Percentiles rank a stretch among this genome's conserved stretches.
Evolutionary conservation across 2,329 filamentous ascomycete species (phyloP).

Genomic region (Colletotrichum destructivum): DNA sequence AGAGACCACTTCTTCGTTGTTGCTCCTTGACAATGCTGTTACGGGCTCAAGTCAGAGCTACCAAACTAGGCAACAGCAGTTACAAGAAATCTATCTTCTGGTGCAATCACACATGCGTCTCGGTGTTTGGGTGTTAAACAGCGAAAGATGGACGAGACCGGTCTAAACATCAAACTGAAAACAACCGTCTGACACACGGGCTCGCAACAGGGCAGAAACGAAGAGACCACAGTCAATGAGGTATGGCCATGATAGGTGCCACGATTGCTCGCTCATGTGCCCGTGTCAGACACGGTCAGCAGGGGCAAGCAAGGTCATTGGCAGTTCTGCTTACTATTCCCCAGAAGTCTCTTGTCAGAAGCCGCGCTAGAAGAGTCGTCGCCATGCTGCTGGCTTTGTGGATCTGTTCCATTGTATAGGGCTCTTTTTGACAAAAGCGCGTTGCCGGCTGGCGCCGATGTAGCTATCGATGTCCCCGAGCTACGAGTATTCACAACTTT

Average conservation of each 20-base stretch:
- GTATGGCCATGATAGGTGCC: constrained; percentile 33
- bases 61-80: background rate
- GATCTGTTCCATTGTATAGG: constrained; percentile 7
- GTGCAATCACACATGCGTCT: background rate
- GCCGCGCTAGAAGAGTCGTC: background rate
- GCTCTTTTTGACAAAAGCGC: background rate
- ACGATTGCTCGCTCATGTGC: constrained; percentile 26
- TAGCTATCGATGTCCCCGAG: constrained; percentile 6
- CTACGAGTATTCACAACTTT: background rate
- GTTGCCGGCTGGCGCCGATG: constrained; percentile 1
- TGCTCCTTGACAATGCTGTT: background rate
- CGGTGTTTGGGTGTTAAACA: background rate
- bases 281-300: constrained; percentile 37
- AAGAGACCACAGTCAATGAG: constrained; percentile 12
- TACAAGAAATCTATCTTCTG: background rate
- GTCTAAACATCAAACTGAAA: background rate
- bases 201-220: background rate
- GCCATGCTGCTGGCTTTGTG: background rate
- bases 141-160: too few species aligned
- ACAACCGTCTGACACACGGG: constrained; percentile 1
- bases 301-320: constrained; percentile 13
- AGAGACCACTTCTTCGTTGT: background rate
- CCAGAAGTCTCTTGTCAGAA: constrained; percentile 23
- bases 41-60: background rate
- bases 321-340: constrained; percentile 30